phyloP scores from a whole-genome alignment of 2,329 filamentous ascomycete species.

The Alternaria atra region DNA sequence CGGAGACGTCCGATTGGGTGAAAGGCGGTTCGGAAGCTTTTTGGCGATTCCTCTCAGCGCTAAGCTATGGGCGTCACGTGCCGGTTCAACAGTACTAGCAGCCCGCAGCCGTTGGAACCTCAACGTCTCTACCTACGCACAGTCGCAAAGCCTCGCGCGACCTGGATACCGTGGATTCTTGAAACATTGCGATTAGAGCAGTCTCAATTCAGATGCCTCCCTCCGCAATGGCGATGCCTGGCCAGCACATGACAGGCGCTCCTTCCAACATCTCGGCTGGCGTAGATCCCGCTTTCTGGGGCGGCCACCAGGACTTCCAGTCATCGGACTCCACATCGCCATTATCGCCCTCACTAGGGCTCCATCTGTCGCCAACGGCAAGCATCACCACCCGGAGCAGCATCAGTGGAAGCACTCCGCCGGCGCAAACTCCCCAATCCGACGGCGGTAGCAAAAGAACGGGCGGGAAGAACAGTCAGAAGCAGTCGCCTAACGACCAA shows the following conservation, averaged over 20 bases:
- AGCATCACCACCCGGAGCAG: slow-evolving; percentile 45
- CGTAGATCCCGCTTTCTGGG: slow-evolving; percentile 48
- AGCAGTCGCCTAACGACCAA: slow-evolving; percentile 27
- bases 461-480: slow-evolving; percentile 32
- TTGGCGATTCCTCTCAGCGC: slow-evolving; percentile 2
- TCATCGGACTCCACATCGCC: slow-evolving; percentile 36
- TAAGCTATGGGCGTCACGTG: slow-evolving; percentile 15
- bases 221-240: slow-evolving; percentile 40
- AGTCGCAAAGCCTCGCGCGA: slow-evolving; percentile 23
- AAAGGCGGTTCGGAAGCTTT: slow-evolving; percentile 8
- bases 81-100: slow-evolving; percentile 14
- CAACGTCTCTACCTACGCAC: slow-evolving; percentile 36
- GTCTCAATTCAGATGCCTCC: slow-evolving; percentile 24
- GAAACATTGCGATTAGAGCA: slow-evolving; percentile 4
- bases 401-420: slow-evolving; percentile 40
- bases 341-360: slow-evolving; percentile 31
- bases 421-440: slow-evolving; percentile 43
- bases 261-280: slow-evolving; percentile 35
- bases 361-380: slow-evolving; percentile 43
- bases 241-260: slow-evolving; percentile 34
- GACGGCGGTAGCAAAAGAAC: slow-evolving; percentile 30
- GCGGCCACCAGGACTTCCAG: slow-evolving; percentile 34
- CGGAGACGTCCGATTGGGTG: slow-evolving; percentile 14
- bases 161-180: slow-evolving; percentile 18
- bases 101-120: slow-evolving; percentile 28